Base-by-base conservation (phyloP, 73 alveolate species). In the Blepharisma japonicum region DNA sequence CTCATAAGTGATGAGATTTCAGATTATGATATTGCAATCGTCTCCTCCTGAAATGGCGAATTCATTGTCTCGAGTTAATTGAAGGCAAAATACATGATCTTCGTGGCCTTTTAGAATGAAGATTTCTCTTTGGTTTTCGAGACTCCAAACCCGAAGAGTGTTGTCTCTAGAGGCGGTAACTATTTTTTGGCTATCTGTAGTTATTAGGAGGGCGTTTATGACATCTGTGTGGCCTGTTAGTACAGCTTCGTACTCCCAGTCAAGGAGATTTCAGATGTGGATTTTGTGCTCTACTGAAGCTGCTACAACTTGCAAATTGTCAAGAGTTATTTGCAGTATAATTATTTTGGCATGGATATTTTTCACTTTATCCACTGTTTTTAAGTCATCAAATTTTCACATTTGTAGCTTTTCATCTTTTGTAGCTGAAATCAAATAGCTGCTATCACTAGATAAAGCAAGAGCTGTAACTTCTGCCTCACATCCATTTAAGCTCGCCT, bases 61-160 rank as follows among this genome's bases (percentile, higher is more conserved):
- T 9, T 70, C 42, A 47, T 70, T 45, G 5, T 70, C 80, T 39
- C 9, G 0, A 2, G 20, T 70, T 18, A 70, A 70, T 14, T 48
- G 71, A 2, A 70, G 27, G 27, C 55, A 9, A 45, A 9, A 18
- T 18, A 5, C 80, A 45, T 8, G 25, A 14, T 14, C 80, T 25
- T 45, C 14, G 5, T 70, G 80, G 25, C 80, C 80, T 45, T 47
- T 70, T n/a, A 70, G 5, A 70, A 54, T 38, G 14, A 11, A 39
- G 11, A 39, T n/a, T n/a, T n/a, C 32, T 23, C 21, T n/a, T 70
- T 0, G 32, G 0, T 4, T 9, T 14, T 14, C 23, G 5, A 70
- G n/a, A 45, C 39, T 70, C 66, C 80, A 70, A 7, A 70, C 27
- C 5, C 27, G 0, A 0, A 70, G 11, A 1, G 61, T 70, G 11